These are phyloP conservation scores for Aechmea fasciata DNA, from an alignment of 176 grass and related monocot genomes.

Conservation along the genomic window DNA sequence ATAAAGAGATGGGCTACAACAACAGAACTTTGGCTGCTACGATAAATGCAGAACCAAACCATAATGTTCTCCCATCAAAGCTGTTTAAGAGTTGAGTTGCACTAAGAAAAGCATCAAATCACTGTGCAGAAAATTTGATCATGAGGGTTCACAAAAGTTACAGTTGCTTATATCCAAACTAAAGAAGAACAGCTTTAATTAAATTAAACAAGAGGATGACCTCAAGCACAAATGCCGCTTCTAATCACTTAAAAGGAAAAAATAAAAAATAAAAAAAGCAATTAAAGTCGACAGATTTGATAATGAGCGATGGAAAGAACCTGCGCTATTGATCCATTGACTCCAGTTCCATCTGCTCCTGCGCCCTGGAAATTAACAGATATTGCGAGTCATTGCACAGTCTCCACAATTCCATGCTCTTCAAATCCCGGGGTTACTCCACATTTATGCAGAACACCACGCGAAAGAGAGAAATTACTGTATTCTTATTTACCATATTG, in stretches of 20 bases:
- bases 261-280: background rate
- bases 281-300: slow-evolving; percentile 7
- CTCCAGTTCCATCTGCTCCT: slow-evolving; percentile 36
- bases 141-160: slow-evolving; percentile 3
- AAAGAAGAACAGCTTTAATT: background rate
- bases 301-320: background rate
- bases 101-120: too few relatives aligned
- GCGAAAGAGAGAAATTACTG: background rate
- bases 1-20: too few relatives aligned
- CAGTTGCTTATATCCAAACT: background rate
- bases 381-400: background rate
- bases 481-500: slow-evolving; percentile 29
- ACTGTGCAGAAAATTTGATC: too few relatives aligned
- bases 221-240: background rate
- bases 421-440: background rate
- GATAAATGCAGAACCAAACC: too few relatives aligned
- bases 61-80: too few relatives aligned
- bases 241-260: background rate
- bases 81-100: too few relatives aligned
- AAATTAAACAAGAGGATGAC: background rate
- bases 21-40: too few relatives aligned
- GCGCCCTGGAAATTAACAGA: slow-evolving; percentile 25
- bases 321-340: slow-evolving; percentile 32
- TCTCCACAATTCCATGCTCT: background rate
- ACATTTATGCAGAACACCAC: background rate